phyloP scores from a whole-genome alignment of 2,329 filamentous ascomycete genomes.

The Mycocentrospora acerina region DNA sequence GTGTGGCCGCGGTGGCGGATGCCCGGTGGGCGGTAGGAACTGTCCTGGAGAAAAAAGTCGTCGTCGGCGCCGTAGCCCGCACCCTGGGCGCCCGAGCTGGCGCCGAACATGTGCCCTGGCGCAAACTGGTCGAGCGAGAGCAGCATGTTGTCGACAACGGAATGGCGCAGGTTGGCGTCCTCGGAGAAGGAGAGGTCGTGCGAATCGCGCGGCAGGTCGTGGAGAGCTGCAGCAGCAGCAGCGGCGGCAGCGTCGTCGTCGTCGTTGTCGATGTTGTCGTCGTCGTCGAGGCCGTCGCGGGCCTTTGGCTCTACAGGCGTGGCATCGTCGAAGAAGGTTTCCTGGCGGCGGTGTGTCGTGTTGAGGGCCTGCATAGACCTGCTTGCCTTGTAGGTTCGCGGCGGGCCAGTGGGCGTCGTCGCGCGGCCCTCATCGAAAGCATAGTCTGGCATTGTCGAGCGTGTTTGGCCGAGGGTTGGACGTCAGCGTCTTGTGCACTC shows the following conservation, averaged over 20 bases:
- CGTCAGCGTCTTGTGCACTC: slow-evolving; percentile 18
- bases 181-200: slow-evolving; percentile 84
- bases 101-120: slow-evolving; percentile 19
- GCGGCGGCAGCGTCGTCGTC: slow-evolving; percentile 23
- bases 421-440: slow-evolving; percentile 24
- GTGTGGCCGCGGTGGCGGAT: slow-evolving; percentile 59
- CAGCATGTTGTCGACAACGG: slow-evolving; percentile 93
- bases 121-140: slow-evolving; percentile 77
- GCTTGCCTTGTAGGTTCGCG: slow-evolving; percentile 23
- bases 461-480: slow-evolving; percentile 9
- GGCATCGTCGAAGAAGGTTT: slow-evolving; percentile 41
- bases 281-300: too few species aligned
- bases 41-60: slow-evolving; percentile 39
- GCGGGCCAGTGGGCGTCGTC: slow-evolving; percentile 32
- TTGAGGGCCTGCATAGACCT: slow-evolving; percentile 33
- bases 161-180: slow-evolving; percentile 70
- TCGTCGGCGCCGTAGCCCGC: slow-evolving; percentile 44
- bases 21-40: slow-evolving; percentile 31
- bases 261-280: too few species aligned
- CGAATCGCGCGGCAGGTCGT: slow-evolving; percentile 56
- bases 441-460: slow-evolving; percentile 26
- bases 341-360: slow-evolving; percentile 28
- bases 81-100: slow-evolving; percentile 22
- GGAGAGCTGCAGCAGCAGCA: slow-evolving; percentile 15
- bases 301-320: slow-evolving; percentile 24